Percentiles rank a stretch among this genome's conserved stretches.
Conservation (phyloP, 305 asterid genomes). For the Solanum hybrid region DNA sequence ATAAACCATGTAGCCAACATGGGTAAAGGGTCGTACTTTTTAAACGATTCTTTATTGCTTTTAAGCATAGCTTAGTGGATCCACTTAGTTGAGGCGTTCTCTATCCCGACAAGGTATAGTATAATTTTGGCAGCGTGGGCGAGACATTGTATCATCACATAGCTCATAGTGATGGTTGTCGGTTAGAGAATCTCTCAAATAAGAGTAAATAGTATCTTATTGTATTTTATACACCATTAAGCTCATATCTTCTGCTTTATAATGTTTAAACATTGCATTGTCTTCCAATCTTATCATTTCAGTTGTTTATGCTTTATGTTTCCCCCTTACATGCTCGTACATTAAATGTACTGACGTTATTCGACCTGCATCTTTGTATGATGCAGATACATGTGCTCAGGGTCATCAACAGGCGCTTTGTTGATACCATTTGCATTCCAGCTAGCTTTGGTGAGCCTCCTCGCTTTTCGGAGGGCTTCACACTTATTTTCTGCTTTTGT, state of each 20-base stretch:
- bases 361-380: neutral
- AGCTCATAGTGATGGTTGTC: neutral
- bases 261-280: neutral
- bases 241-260: too few species aligned
- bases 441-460: neutral
- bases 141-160: neutral
- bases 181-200: neutral
- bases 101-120: neutral
- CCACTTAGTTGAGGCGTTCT: neutral
- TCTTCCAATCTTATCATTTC: neutral
- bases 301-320: too few species aligned
- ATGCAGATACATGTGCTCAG: neutral
- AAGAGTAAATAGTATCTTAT: neutral
- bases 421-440: neutral
- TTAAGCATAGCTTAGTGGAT: neutral
- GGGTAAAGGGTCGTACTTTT: neutral
- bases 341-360: neutral
- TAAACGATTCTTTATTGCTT: neutral
- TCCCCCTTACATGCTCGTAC: neutral
- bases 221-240: too few species aligned
- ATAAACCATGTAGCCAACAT: neutral
- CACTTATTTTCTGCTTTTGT: neutral
- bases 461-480: neutral
- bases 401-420: neutral
- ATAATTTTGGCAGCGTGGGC: neutral